These are phyloP conservation scores for Drechslerella dactyloides DNA, from an alignment of 2,329 filamentous ascomycete genomes.

Conservation along the genomic window DNA sequence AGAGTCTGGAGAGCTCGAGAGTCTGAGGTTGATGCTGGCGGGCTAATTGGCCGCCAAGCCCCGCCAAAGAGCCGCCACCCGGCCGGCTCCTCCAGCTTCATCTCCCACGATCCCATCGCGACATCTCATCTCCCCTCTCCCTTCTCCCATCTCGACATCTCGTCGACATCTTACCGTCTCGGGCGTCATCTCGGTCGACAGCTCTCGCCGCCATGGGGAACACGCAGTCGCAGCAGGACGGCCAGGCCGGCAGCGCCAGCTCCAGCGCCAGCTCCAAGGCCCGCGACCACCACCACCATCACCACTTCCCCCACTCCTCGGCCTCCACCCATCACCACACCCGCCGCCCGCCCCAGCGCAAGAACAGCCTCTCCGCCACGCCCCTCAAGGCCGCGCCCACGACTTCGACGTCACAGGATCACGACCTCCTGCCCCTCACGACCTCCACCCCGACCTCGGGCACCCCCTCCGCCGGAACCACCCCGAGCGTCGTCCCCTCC, in stretches of 20 bases:
- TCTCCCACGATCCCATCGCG: too few relatives aligned
- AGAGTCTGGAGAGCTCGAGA: too few relatives aligned
- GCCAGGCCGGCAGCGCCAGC: slow-evolving; percentile 27
- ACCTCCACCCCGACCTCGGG: slow-evolving; percentile 13
- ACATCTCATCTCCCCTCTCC: too few relatives aligned
- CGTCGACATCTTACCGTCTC: too few relatives aligned
- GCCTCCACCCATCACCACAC: slow-evolving; percentile 19
- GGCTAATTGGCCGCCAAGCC: too few relatives aligned
- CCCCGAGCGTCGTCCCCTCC: slow-evolving; percentile 15
- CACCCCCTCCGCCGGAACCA: slow-evolving; percentile 12
- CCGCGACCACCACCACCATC: slow-evolving; percentile 34
- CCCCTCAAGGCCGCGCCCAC: slow-evolving; percentile 48
- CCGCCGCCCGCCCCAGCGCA: slow-evolving; percentile 42
- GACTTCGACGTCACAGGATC: slow-evolving; percentile 44
- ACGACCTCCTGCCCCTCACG: slow-evolving; percentile 34
- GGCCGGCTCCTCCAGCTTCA: too few relatives aligned
- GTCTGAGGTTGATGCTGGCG: too few relatives aligned
- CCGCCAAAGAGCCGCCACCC: too few relatives aligned
- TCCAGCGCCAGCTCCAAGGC: slow-evolving; percentile 29
- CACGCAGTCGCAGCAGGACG: slow-evolving; percentile 44
- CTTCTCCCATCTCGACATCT: too few relatives aligned
- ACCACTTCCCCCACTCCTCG: slow-evolving; percentile 29
- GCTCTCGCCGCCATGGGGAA: slow-evolving; percentile 47
- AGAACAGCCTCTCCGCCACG: slow-evolving; percentile 44
- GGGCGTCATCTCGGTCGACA: too few relatives aligned